Base-by-base conservation (phyloP, 2,329 filamentous ascomycete genomes). In the Penicillium italicum region DNA sequence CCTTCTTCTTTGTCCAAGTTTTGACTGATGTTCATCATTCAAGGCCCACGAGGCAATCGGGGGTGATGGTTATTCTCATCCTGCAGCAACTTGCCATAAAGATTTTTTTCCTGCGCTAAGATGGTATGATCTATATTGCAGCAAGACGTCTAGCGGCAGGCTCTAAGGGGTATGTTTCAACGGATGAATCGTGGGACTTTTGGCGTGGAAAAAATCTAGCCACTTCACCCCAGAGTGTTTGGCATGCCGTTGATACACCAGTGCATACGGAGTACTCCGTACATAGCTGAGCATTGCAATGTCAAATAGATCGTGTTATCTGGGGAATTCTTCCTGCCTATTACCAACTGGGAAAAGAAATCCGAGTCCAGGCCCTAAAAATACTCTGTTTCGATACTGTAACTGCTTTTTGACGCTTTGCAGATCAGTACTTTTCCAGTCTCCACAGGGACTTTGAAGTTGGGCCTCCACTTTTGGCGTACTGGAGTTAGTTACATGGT, bases 371-470 rank as follows among this genome's bases (percentile, higher is more conserved):
- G n/a, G 16, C 22, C n/a, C 16, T 34, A 34, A 24, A 24, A 22
- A 31, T 44, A 44, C 42, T 48, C 38, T 18, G 46, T 55, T 55
- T 55, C 31, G 28, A 51, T 55, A 51, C 53, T 41, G 47, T 55
- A 51, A 45, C 40, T 34, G 26, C 16, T 18, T 40, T 43, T 40
- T 43, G 30, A 16, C 24, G 28, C 41, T 24, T 38, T 55, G 47
- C 41, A 51, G 53, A 55, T 55, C 53, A 18, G 20, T 44, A 20
- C 33, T 18, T 38, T 40, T 26, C 14, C 11, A 3, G 31, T 36
- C 28, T 31, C 46, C 31, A 40, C 38, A 22, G 16, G 33, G 2
- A n/a, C 26, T 55, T 10, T 16, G 46, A 34, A 38, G 20, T 48
- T 43, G 20, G 26, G 28, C 22, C 46, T 45, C 45, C 52, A 43